Evolutionary conservation across 2,329 filamentous ascomycete genomes (phyloP).

Genomic region (Grosmannia serpens): DNA sequence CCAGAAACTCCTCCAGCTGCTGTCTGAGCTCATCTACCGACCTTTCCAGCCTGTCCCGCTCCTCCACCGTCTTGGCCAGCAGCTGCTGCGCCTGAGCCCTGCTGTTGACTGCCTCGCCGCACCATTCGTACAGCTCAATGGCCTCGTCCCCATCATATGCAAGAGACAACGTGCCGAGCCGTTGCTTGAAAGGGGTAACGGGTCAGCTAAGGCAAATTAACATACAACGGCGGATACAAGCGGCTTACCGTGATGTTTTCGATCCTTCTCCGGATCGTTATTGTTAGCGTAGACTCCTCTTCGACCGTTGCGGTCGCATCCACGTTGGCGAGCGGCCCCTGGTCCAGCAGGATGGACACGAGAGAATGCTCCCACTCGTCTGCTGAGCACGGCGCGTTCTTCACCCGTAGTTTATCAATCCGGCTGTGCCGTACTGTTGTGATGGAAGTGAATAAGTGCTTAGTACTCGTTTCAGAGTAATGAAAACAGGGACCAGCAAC

Average conservation of each 20-base stretch:
- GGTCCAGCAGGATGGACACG: conserved; percentile 40
- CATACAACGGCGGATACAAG: conserved; percentile 2
- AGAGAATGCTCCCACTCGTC: conserved; percentile 59
- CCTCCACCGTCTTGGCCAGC: conserved; percentile 28
- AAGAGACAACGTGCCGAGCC: conserved; percentile 53
- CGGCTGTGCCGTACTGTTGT: conserved; percentile 43
- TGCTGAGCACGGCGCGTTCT: conserved; percentile 41
- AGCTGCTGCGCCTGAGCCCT: conserved; percentile 32
- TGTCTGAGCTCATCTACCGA: conserved; percentile 46
- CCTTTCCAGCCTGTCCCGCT: conserved; percentile 37
- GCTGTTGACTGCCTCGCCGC: conserved; percentile 42
- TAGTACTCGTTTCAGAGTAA: not conserved
- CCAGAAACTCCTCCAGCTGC: conserved; percentile 55
- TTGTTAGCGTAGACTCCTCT: conserved; percentile 38
- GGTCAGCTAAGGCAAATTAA: conserved; percentile 3
- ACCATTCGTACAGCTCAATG: conserved; percentile 61
- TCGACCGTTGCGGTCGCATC: conserved; percentile 49
- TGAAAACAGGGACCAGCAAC: not conserved
- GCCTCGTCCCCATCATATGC: conserved; percentile 42
- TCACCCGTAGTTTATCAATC: conserved; percentile 38
- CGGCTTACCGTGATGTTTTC: conserved; percentile 56
- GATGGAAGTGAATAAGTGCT: not conserved
- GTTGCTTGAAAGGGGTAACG: conserved; percentile 41
- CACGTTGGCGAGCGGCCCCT: conserved; percentile 37
- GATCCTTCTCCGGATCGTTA: conserved; percentile 54